Evolutionary conservation across 2,329 filamentous ascomycete genomes (phyloP), one percentile per base, ranked within the genome.

Genomic region (Dactylella cylindrospora): DNA sequence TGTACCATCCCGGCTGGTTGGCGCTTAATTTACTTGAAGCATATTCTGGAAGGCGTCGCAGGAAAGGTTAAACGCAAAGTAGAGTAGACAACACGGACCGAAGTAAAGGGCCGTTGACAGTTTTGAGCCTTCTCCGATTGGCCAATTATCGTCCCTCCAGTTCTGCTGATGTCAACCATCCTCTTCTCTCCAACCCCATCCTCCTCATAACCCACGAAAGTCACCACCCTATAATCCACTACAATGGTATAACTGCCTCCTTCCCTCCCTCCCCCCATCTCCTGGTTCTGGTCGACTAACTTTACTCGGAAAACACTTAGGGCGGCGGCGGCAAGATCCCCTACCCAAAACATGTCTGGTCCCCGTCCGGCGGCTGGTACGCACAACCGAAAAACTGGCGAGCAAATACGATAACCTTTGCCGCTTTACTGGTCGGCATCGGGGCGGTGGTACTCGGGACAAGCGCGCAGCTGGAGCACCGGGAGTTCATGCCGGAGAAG

Each of bases 281-380:
- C 32, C 47, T 36, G 43, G 25, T 10, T 28, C 13, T 13, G 6
- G n/a, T n/a, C 31, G 29, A n/a, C 41, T 62, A 33, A 46, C 29
- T 29, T 9, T 47, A 13, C 53, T 50, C 52, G 57, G 26, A 23
- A 32, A 57, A 19, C 68, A 68, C 65, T 65, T 67, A 84, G 85
- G 86, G 86, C 78, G 87, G 87, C 77, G 89, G 90, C 78, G 84
- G 82, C 75, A 86, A 86, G 76, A 80, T 87, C 68, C 80, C 82
- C 72, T 95, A 95, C 77, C 90, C 90, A 74, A 96, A 95, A 80
- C 91, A 98, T 80, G 89, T 98, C 80, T 98, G 93, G 93, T 97
- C 93, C 72, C 93, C 93, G 65, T 80, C 91, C 67, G 93, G 93
- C 80, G 93, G 93, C 76, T 98, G 93, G 93, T 98, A 98, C 76